These are phyloP conservation scores for Bothriochloa decipiens DNA, from an alignment of 176 grass and related monocot genomes.

Conservation along the genomic window DNA sequence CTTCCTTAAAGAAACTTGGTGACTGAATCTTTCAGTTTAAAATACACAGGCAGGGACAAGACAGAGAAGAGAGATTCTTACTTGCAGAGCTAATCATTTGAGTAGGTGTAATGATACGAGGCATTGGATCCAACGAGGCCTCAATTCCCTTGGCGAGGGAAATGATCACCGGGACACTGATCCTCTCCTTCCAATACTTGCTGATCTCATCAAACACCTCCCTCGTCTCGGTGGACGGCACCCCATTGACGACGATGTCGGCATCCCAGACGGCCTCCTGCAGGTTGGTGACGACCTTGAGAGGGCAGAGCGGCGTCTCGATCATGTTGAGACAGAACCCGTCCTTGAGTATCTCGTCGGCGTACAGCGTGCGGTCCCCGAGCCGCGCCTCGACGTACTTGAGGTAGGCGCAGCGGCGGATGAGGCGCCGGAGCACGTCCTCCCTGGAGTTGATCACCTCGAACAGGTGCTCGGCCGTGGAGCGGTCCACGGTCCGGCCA, in stretches of 20 bases:
- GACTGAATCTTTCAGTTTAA: background rate
- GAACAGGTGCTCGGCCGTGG: constrained; percentile 79
- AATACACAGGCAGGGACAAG: background rate
- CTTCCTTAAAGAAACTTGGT: background rate
- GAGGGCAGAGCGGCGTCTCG: constrained; percentile 83
- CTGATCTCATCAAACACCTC: constrained; percentile 97
- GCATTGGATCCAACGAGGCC: constrained; percentile 72
- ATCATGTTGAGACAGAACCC: constrained; percentile 95
- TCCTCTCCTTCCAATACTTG: constrained; percentile 97
- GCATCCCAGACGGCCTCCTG: constrained; percentile 99
- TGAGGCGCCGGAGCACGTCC: constrained; percentile 84
- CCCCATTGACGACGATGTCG: constrained; percentile 89
- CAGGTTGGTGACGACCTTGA: constrained; percentile 97
- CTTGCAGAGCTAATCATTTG: constrained; percentile 94
- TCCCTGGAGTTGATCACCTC: constrained; percentile 98
- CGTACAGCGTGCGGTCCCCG: constrained; percentile 78
- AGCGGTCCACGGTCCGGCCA: constrained; percentile 65
- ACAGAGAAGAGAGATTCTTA: constrained; percentile 51
- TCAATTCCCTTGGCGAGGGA: constrained; percentile 94
- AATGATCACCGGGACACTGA: constrained; percentile 82
- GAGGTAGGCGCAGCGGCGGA: constrained; percentile 84
- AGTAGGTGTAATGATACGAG: constrained; percentile 88
- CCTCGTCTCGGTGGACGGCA: constrained; percentile 87
- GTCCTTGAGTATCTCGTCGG: constrained; percentile 89
- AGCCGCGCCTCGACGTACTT: constrained; percentile 97